These are phyloP conservation scores for Monascus ruber DNA, from an alignment of 2,329 filamentous ascomycete species.

Conservation along the genomic window DNA sequence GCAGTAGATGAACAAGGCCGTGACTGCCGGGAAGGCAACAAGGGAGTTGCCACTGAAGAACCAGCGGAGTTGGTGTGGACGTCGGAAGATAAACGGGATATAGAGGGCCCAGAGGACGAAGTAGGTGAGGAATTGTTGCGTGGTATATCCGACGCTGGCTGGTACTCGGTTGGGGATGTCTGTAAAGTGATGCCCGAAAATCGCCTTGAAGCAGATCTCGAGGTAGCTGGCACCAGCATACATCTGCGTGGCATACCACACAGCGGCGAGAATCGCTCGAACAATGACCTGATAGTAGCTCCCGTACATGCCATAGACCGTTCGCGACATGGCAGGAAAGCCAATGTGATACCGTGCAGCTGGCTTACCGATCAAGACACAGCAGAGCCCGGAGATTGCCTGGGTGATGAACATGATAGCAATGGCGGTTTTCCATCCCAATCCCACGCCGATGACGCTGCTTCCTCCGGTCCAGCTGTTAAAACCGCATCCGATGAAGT, in stretches of 20 bases:
- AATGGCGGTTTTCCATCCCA: no score
- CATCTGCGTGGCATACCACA: not conserved
- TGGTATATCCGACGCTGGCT: slow-evolving; percentile 20
- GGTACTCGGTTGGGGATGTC: slow-evolving; percentile 23
- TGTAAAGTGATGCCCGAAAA: slow-evolving; percentile 24
- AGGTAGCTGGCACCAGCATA: slow-evolving; percentile 10
- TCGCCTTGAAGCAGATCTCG: slow-evolving; percentile 12
- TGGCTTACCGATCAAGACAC: no score
- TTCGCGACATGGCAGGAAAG: no score
- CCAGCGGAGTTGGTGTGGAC: slow-evolving; percentile 35
- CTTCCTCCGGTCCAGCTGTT: no score
- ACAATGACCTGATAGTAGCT: no score
- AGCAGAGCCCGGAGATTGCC: no score
- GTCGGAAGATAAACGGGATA: slow-evolving; percentile 32
- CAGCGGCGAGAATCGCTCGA: no score
- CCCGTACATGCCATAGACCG: no score
- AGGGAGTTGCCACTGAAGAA: slow-evolving; percentile 37
- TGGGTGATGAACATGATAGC: no score
- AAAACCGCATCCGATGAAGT: no score
- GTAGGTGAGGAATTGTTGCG: slow-evolving; percentile 23
- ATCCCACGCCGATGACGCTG: no score
- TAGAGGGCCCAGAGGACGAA: slow-evolving; percentile 31
- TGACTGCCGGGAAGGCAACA: slow-evolving; percentile 28
- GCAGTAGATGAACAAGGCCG: slow-evolving; percentile 30
- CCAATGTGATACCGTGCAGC: no score